A percentile compares a stretch with the other conserved stretches of the same genome.
Evolutionary conservation across 805 yeast species (phyloP).

Genomic region (Yamadazyma tumulicola): DNA sequence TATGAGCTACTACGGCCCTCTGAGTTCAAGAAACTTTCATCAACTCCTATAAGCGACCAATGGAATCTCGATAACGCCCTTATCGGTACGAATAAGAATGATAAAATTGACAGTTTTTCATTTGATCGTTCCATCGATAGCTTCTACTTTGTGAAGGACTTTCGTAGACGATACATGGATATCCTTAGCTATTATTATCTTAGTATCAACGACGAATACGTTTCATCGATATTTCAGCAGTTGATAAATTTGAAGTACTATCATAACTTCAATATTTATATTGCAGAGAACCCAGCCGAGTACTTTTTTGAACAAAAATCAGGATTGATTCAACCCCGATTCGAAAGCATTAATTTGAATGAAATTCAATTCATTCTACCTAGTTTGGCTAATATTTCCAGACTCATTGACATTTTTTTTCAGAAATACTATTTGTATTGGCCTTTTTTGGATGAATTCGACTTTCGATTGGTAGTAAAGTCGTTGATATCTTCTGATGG

Average conservation of each 20-base stretch:
- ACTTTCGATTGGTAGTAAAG: slow-evolving; percentile 1
- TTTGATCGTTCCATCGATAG: background rate
- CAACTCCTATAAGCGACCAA: background rate
- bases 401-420: slow-evolving; percentile 1
- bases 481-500: background rate
- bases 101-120: background rate
- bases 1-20: background rate
- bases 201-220: background rate
- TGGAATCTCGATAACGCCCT: background rate
- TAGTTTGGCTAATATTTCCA: background rate
- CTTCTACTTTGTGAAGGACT: background rate
- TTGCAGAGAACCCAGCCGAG: background rate
- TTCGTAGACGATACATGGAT: background rate
- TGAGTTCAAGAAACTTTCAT: too few relatives aligned
- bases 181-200: background rate
- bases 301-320: background rate
- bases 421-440: slow-evolving; percentile 3
- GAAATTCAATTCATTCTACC: slow-evolving; percentile 3
- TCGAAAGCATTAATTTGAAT: background rate
- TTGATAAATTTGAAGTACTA: background rate
- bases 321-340: background rate
- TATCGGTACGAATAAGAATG: background rate
- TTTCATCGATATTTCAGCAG: background rate
- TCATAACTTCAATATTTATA: background rate
- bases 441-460: slow-evolving; percentile 8